A percentile compares a stretch with the other conserved stretches of the same genome.
Conservation (phyloP, 805 yeast species). For the Candida qinlingensis region DNA sequence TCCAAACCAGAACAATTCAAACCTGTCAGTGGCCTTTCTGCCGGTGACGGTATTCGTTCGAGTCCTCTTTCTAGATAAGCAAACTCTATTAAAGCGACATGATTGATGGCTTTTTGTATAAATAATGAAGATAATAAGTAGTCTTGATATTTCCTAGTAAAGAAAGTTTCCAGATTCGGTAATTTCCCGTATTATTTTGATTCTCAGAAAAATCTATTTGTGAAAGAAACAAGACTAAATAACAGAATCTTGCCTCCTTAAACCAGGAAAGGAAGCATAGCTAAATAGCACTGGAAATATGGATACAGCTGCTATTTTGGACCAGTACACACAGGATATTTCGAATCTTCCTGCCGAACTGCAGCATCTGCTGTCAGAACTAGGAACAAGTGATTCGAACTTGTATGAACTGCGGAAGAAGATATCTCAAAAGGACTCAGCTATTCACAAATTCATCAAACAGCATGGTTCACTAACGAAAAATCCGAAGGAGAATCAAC, state of each 20-base stretch:
- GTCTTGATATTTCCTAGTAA: not conserved
- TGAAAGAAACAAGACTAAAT: too few relatives aligned
- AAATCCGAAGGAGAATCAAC: constrained; percentile 73
- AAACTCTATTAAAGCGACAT: too few relatives aligned
- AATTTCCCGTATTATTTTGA: not conserved
- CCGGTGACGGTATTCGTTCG: not conserved
- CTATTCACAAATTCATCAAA: constrained; percentile 74
- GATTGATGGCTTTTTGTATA: too few relatives aligned
- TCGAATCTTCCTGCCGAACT: constrained; percentile 87
- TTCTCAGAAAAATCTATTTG: not conserved
- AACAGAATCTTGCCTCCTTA: not conserved
- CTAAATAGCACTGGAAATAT: constrained; percentile 28
- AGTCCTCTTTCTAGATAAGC: not conserved
- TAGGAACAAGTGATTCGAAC: constrained; percentile 61
- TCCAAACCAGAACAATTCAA: not conserved
- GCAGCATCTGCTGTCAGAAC: constrained; percentile 72
- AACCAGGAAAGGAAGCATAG: not conserved
- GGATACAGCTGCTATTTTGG: constrained; percentile 88
- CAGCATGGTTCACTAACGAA: constrained; percentile 77
- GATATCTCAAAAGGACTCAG: constrained; percentile 67
- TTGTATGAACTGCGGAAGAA: constrained; percentile 62
- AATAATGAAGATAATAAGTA: too few relatives aligned
- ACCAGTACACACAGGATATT: constrained; percentile 65
- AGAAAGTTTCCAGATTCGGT: not conserved
- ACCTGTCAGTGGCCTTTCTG: too few relatives aligned